A percentile compares a stretch with the other conserved stretches of the same genome.
phyloP scores from a whole-genome alignment of 2,329 filamentous ascomycete genomes.

The Diplocarpon rosae region DNA sequence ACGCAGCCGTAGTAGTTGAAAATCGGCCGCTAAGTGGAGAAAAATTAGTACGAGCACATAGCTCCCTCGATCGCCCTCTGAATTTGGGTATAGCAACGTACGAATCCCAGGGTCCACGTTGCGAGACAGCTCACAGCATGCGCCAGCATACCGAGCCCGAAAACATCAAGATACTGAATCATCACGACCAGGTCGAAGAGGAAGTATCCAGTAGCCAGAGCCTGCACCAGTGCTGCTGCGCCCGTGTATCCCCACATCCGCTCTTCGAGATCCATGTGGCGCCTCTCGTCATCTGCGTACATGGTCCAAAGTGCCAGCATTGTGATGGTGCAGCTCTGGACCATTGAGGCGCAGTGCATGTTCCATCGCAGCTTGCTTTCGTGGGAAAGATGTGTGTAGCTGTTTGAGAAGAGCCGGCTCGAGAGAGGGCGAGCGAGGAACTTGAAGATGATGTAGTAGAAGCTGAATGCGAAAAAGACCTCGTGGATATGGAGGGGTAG shows the following conservation, averaged over 20 bases:
- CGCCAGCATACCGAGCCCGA: conserved; percentile 54
- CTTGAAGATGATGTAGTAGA: conserved; percentile 58
- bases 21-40: conserved; percentile 53
- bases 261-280: conserved; percentile 51
- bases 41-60: conserved; percentile 8
- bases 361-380: conserved; percentile 66
- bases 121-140: conserved; percentile 50
- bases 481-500: conserved; percentile 70
- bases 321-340: conserved; percentile 63
- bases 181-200: conserved; percentile 18
- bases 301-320: conserved; percentile 61
- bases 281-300: conserved; percentile 51
- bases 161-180: conserved; percentile 43
- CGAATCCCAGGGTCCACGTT: conserved; percentile 70
- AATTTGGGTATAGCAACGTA: conserved; percentile 36
- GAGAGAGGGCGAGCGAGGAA: conserved; percentile 58
- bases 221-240: conserved; percentile 59
- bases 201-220: conserved; percentile 59
- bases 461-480: conserved; percentile 48
- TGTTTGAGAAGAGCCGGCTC: conserved; percentile 42
- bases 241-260: conserved; percentile 70
- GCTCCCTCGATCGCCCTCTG: not conserved
- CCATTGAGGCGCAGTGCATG: conserved; percentile 68
- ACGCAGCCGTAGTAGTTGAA: conserved; percentile 68
- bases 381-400: conserved; percentile 47